phyloP scores from a whole-genome alignment of 192 early-diverging fungal species.

The Entomortierella parvispora region DNA sequence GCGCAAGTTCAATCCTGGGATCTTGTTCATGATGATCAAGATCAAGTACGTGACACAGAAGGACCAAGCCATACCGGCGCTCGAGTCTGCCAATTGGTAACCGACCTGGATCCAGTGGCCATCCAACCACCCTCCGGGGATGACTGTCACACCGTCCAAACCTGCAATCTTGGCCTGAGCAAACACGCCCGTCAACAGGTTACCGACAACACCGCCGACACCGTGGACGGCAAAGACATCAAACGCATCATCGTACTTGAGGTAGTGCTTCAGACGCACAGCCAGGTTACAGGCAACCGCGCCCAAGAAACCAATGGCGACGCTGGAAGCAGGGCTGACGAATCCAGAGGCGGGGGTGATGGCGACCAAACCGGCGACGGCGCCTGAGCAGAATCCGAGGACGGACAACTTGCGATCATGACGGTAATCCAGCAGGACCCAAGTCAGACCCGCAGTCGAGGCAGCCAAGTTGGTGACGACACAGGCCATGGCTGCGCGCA shows the following conservation, averaged over 20 bases:
- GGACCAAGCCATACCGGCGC: constrained; percentile 76
- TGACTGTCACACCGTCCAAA: constrained; percentile 71
- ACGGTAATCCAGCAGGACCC: constrained; percentile 86
- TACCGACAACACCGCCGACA: constrained; percentile 85
- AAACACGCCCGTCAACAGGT: constrained; percentile 92
- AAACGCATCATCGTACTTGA: constrained; percentile 92
- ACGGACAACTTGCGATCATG: constrained; percentile 87
- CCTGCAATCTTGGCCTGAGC: constrained; percentile 79
- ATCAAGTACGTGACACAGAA: constrained; percentile 81
- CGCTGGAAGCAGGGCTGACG: constrained; percentile 82
- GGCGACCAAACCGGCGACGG: constrained; percentile 90
- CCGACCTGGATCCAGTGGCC: constrained; percentile 79
- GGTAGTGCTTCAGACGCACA: constrained; percentile 81
- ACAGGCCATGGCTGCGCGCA: constrained; percentile 90
- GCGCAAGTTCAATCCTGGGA: constrained; percentile 84
- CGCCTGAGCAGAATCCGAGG: constrained; percentile 94
- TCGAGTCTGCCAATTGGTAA: constrained; percentile 83
- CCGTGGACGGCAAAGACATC: constrained; percentile 94
- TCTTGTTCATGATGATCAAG: constrained; percentile 76
- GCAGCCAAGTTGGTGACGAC: constrained; percentile 89
- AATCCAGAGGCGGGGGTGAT: constrained; percentile 94
- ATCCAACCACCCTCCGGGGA: constrained; percentile 72
- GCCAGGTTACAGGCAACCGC: constrained; percentile 85
- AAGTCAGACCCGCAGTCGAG: constrained; percentile 82
- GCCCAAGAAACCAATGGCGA: constrained; percentile 84